Percentiles rank a stretch among this genome's conserved stretches.
Evolutionary conservation across 2,329 filamentous ascomycete species (phyloP).

Genomic region (Gnomoniopsis smithogilvyi): DNA sequence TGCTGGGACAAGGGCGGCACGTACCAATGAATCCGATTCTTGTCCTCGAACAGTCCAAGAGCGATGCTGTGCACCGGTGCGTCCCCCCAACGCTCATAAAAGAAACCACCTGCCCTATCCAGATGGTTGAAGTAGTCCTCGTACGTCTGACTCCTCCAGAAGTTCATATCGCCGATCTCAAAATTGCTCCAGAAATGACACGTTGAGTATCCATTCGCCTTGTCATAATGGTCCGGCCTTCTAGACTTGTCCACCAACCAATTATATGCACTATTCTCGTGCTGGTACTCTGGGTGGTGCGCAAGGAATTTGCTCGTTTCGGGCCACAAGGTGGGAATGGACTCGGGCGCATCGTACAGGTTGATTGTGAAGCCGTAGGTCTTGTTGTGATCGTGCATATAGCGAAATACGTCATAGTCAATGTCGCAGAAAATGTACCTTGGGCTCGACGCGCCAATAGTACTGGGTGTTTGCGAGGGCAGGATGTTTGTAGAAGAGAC

Average conservation of each 20-base stretch:
- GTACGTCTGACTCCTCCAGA: slow-evolving; percentile 88
- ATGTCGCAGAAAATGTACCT: slow-evolving; percentile 99
- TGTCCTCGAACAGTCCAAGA: slow-evolving; percentile 86
- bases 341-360: slow-evolving; percentile 87
- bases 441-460: slow-evolving; percentile 98
- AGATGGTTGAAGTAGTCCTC: slow-evolving; percentile 96
- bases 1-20: slow-evolving; percentile 17
- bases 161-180: slow-evolving; percentile 88
- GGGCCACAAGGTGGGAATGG: slow-evolving; percentile 89
- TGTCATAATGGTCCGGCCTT: slow-evolving; percentile 74
- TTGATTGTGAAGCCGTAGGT: slow-evolving; percentile 99
- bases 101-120: slow-evolving; percentile 92
- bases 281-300: slow-evolving; percentile 76
- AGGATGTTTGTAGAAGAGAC: slow-evolving; percentile 95
- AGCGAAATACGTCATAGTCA: slow-evolving; percentile 97
- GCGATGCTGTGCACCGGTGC: slow-evolving; percentile 95
- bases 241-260: slow-evolving; percentile 80
- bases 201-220: slow-evolving; percentile 91
- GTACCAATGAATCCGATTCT: slow-evolving; percentile 88
- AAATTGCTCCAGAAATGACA: slow-evolving; percentile 99
- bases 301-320: slow-evolving; percentile 89
- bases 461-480: slow-evolving; percentile 78
- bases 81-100: slow-evolving; percentile 98
- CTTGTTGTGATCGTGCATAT: slow-evolving; percentile 98
- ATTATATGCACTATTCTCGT: slow-evolving; percentile 78